phyloP scores from a whole-genome alignment of 2,329 filamentous ascomycete species.

The Metarhizium album region DNA sequence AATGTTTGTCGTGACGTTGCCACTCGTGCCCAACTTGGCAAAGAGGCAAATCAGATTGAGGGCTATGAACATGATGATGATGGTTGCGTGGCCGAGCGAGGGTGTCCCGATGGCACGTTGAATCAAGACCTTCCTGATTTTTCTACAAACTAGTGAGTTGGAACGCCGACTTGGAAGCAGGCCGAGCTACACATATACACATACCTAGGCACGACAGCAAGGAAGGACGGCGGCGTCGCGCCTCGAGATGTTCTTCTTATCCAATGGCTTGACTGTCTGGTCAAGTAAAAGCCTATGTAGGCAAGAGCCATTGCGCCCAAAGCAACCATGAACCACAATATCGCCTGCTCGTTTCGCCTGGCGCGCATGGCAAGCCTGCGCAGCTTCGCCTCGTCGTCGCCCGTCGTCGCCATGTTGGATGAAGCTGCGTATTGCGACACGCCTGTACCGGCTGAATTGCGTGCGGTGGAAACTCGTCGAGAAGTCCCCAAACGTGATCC shows the following conservation, averaged over 20 bases:
- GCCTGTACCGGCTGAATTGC: too few relatives aligned
- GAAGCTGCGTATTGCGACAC: too few relatives aligned
- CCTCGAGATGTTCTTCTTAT: not conserved
- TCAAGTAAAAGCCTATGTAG: conserved; percentile 4
- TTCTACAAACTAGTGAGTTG: conserved; percentile 10
- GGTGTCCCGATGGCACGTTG: conserved; percentile 17
- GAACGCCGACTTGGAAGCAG: not conserved
- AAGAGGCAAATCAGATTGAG: conserved; percentile 25
- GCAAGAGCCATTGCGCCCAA: conserved; percentile 4
- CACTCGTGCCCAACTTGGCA: conserved; percentile 20
- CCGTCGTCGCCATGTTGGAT: not conserved
- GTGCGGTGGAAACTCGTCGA: too few relatives aligned
- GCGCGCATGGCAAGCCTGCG: conserved; percentile 1
- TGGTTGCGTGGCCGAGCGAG: conserved; percentile 21
- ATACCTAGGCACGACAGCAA: conserved; percentile 5
- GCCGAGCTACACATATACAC: not conserved
- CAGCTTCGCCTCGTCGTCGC: not conserved
- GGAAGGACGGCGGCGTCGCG: not conserved
- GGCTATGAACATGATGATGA: conserved; percentile 19
- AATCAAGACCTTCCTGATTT: conserved; percentile 16
- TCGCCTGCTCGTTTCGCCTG: conserved; percentile 4
- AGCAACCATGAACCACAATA: conserved; percentile 5
- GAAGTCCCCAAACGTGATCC: too few relatives aligned
- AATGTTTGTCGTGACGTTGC: conserved; percentile 22
- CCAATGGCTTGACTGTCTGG: conserved; percentile 3